A percentile compares a stretch with the other conserved stretches of the same genome.
Conservation (phyloP, 202 grass and related monocot species). For the Digitaria exilis region DNA sequence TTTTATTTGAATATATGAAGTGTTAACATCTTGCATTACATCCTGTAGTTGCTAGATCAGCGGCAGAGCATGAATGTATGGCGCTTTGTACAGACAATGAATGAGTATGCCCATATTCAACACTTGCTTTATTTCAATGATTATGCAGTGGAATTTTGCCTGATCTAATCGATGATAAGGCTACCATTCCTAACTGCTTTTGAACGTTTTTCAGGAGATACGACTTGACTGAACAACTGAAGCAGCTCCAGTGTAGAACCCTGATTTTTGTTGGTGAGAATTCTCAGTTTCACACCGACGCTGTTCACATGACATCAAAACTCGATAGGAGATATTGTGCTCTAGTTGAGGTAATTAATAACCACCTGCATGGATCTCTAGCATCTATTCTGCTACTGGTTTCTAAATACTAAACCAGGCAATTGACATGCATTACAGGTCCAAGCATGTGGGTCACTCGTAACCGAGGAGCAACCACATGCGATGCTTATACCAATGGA, state of each 20-base stretch:
- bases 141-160: neutral
- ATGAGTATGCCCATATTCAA: conserved; percentile 48
- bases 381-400: neutral
- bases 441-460: conserved; percentile 79
- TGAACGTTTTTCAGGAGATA: conserved; percentile 70
- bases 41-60: conserved; percentile 83
- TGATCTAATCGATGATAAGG: neutral
- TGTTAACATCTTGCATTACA: conserved; percentile 13
- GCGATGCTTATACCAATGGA: conserved; percentile 95
- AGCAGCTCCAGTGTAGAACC: conserved; percentile 85
- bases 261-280: conserved; percentile 88
- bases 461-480: conserved; percentile 94
- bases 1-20: conserved; percentile 15
- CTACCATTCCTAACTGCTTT: conserved; percentile 5
- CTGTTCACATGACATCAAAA: conserved; percentile 86
- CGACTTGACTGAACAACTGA: conserved; percentile 80
- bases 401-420: neutral
- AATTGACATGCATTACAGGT: conserved; percentile 53
- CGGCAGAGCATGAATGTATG: conserved; percentile 86
- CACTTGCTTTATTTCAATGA: conserved; percentile 16
- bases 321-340: conserved; percentile 89
- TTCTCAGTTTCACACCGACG: conserved; percentile 79
- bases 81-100: conserved; percentile 90
- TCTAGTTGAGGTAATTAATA: conserved; percentile 81
- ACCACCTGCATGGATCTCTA: conserved; percentile 4